Conservation (phyloP, 2,329 filamentous ascomycete genomes). For the Arthrobotrys musiformis region DNA sequence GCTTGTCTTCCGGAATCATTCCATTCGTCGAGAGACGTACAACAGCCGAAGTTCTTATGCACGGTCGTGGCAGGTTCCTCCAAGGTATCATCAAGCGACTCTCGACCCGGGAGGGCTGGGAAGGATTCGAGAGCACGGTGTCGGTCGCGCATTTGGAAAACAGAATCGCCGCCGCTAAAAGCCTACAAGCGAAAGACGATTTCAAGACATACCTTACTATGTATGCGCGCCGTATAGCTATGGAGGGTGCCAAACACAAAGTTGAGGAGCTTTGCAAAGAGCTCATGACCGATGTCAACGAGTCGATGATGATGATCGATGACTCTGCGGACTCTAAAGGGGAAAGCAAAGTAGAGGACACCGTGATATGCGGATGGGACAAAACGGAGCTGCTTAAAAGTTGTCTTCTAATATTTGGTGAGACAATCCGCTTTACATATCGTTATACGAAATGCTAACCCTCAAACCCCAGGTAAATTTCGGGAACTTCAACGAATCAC, state of each 20-base stretch:
- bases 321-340: constrained; percentile 62
- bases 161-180: constrained; percentile 85
- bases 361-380: constrained; percentile 89
- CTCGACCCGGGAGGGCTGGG: constrained; percentile 87
- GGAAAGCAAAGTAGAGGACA: constrained; percentile 66
- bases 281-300: constrained; percentile 76
- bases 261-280: constrained; percentile 90
- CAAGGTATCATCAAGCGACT: constrained; percentile 91
- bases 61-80: constrained; percentile 89
- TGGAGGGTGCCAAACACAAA: constrained; percentile 85
- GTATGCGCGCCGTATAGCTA: constrained; percentile 95
- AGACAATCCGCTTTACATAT: constrained; percentile 61
- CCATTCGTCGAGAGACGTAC: constrained; percentile 94
- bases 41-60: constrained; percentile 88
- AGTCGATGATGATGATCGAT: constrained; percentile 68
- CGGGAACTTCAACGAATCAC: constrained; percentile 92
- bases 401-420: constrained; percentile 91
- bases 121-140: constrained; percentile 88
- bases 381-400: constrained; percentile 86
- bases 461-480: constrained; percentile 77
- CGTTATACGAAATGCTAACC: constrained; percentile 59
- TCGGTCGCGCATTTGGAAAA: constrained; percentile 97
- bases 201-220: constrained; percentile 96
- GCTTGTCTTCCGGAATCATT: constrained; percentile 88
- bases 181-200: constrained; percentile 86